Conservation (phyloP, 2,329 filamentous ascomycete genomes). For the Huntiella bhutanensis region DNA sequence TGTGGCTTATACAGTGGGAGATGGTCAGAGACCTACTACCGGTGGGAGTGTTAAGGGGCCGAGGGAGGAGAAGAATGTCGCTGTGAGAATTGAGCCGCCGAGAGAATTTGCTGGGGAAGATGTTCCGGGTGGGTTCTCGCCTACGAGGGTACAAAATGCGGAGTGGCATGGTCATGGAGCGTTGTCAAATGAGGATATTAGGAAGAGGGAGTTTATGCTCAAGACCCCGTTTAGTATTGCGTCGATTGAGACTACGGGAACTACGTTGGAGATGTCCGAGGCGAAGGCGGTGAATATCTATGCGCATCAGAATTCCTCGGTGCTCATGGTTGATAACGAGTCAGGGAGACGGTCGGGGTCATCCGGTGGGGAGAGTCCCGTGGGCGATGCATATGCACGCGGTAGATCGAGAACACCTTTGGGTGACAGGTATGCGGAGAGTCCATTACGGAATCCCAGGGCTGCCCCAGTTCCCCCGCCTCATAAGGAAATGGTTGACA, state of each 20-base stretch:
- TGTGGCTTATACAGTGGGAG: too few species aligned
- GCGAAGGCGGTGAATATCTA: constrained; percentile 43
- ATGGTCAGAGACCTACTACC: too few species aligned
- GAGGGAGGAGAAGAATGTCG: too few species aligned
- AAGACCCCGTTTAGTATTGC: constrained; percentile 37
- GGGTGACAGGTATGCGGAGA: too few species aligned
- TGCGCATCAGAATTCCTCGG: constrained; percentile 44
- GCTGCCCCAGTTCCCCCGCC: constrained; percentile 34
- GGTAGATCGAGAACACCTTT: constrained; percentile 5
- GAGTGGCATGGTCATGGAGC: not conserved
- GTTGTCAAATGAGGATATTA: constrained; percentile 5
- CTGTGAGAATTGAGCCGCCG: too few species aligned
- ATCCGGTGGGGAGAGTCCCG: constrained; percentile 13
- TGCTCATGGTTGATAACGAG: constrained; percentile 37
- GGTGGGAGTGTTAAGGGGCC: too few species aligned
- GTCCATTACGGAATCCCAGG: constrained; percentile 40
- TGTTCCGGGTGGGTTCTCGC: too few species aligned
- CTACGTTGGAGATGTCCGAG: constrained; percentile 44
- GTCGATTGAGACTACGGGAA: constrained; percentile 42
- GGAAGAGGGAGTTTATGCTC: constrained; percentile 8
- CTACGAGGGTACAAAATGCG: not conserved
- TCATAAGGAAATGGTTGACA: too few species aligned
- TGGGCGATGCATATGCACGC: not conserved
- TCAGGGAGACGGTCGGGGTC: constrained; percentile 30
- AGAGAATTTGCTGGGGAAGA: too few species aligned